Evolutionary conservation across 352 stramenopile genomes (phyloP).

Genomic region (Phytophthora pisi): DNA sequence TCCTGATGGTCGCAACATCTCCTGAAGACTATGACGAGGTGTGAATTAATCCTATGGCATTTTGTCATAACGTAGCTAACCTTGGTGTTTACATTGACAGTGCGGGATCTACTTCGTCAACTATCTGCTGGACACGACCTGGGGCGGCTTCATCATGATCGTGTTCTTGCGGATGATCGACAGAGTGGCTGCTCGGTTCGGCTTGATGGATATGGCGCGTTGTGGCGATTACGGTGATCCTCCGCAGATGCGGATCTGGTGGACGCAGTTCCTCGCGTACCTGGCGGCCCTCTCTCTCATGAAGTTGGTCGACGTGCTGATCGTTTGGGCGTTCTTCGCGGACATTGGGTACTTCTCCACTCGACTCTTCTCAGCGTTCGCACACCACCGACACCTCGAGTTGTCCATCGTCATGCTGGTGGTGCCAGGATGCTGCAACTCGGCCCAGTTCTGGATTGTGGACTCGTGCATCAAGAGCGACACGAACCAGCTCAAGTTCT

Average conservation of each 20-base stretch:
- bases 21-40: constrained; percentile 61
- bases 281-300: constrained; percentile 48
- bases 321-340: constrained; percentile 52
- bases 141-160: constrained; percentile 55
- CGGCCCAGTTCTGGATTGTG: constrained; percentile 81
- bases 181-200: constrained; percentile 38
- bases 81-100: constrained; percentile 27
- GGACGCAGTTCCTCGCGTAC: constrained; percentile 60
- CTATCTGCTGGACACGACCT: constrained; percentile 73
- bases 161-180: constrained; percentile 52
- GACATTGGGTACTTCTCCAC: constrained; percentile 52
- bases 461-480: constrained; percentile 68
- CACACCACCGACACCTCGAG: constrained; percentile 68
- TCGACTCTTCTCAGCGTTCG: constrained; percentile 58
- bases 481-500: constrained; percentile 36
- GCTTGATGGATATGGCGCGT: constrained; percentile 45
- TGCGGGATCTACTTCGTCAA: constrained; percentile 80
- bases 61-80: not conserved
- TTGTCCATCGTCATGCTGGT: constrained; percentile 82
- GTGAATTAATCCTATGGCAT: not conserved
- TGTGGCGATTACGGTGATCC: constrained; percentile 79
- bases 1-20: constrained; percentile 55
- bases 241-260: constrained; percentile 59
- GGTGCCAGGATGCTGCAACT: constrained; percentile 67
- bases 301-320: constrained; percentile 53